Base-by-base conservation (phyloP, 768 basidiomycete genomes). In the Collybia mongolica region DNA sequence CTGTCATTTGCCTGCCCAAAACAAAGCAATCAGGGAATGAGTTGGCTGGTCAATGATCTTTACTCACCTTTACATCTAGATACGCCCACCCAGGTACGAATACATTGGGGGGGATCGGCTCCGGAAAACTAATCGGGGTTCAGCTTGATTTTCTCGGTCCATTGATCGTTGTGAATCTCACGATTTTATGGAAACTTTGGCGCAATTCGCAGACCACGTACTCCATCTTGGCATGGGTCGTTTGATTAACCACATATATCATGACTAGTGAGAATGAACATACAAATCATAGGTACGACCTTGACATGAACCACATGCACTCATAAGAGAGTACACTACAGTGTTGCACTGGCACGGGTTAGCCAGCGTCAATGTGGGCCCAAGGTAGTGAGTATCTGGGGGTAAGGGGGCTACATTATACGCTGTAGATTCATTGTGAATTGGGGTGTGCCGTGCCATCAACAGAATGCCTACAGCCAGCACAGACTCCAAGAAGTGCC, bases 51-150 rank as follows among this genome's bases (percentile, higher is more conserved):
- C 14, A 12, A 6, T 11, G 14, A 23, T n/a, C 17, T 36, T 23
- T 8, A 7, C 58, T 39, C 58, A 76, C 75, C 58, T 70, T 62
- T 18, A 85, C 76, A 49, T 82, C 75, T 28, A 79, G 65, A 52
- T 77, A 87, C 11, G 84, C 84, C 84, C 84, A 87, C 9, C 73
- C 74, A 7, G 83, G 84, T 17, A 86, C 72, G 9, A 69, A 65
- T 1, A 78, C 70, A 7, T 74, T 75, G 0, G 57, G 51, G 2
- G 84, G 84, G 42, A 86, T 63, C n/a, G 64, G 57, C 12, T 65
- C 45, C 0, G 81, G 77, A 53, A 68, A 84, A n/a, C 80, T 80
- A 37, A 20, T 32, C 6, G 32, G 32, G 6, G 14, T 32, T 12
- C 14, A 32, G 32, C 32, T 32, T 32, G 11, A 32, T 12, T 32